phyloP scores from a whole-genome alignment of 306 rosid species.

The Canavalia gladiata region DNA sequence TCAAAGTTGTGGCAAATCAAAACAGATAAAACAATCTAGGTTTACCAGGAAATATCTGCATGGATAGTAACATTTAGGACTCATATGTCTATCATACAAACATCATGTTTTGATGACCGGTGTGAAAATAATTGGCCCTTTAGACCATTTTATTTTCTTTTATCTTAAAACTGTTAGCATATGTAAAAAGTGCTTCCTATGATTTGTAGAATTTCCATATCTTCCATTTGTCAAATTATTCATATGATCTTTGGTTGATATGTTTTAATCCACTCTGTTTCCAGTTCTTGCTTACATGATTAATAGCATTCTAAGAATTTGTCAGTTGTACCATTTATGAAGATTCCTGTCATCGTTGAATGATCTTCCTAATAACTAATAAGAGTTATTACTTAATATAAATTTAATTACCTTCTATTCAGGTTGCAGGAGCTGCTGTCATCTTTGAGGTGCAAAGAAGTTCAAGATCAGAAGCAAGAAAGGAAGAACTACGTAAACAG shows the following conservation, averaged over 20 bases:
- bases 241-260: slow-evolving; percentile 29
- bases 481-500: slow-evolving; percentile 56
- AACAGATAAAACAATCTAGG: not conserved
- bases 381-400: not conserved
- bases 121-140: slow-evolving; percentile 12
- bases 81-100: slow-evolving; percentile 5
- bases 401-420: slow-evolving; percentile 34
- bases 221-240: slow-evolving; percentile 12
- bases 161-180: not conserved
- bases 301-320: not conserved
- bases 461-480: slow-evolving; percentile 61
- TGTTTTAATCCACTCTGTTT: not conserved
- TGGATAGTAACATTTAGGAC: not conserved
- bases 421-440: slow-evolving; percentile 62
- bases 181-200: slow-evolving; percentile 6
- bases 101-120: slow-evolving; percentile 5
- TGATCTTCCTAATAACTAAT: slow-evolving; percentile 32
- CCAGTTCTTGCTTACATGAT: slow-evolving; percentile 3
- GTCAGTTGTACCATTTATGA: not conserved
- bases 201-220: slow-evolving; percentile 35
- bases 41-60: slow-evolving; percentile 8
- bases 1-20: slow-evolving; percentile 13
- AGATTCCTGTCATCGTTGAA: not conserved
- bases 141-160: not conserved
- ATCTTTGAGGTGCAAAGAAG: slow-evolving; percentile 65